Percentiles rank a stretch among this genome's conserved stretches.
These are phyloP conservation scores for Hordeum pubiflorum DNA, from an alignment of 202 grass and related monocot genomes.

Conservation along the genomic window DNA sequence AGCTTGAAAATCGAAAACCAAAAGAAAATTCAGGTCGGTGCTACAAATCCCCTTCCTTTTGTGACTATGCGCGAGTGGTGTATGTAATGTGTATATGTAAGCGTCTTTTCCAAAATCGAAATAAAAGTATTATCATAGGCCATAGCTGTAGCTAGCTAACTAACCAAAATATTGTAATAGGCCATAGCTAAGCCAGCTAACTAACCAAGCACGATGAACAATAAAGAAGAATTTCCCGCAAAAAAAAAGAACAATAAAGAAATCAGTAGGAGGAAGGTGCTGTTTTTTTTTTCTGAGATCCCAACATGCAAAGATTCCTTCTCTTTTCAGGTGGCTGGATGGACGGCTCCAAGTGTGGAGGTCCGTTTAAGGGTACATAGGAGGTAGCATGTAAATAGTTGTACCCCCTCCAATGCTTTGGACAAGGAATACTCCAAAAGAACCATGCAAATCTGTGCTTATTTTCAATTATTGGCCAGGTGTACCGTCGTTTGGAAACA, in stretches of 20 bases:
- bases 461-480: constrained; percentile 26
- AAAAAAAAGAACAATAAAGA: background rate
- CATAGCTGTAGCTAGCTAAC: background rate
- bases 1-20: no score
- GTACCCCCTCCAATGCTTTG: background rate
- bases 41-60: no score
- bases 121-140: background rate
- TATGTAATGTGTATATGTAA: background rate
- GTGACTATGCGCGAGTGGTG: no score
- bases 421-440: constrained; percentile 41
- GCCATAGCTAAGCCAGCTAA: background rate
- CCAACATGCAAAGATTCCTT: constrained; percentile 42
- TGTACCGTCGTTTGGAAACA: constrained; percentile 8
- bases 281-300: background rate
- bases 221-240: no score
- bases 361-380: constrained; percentile 7
- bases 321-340: constrained; percentile 17
- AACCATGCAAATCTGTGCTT: constrained; percentile 21
- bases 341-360: constrained; percentile 33
- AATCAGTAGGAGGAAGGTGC: background rate
- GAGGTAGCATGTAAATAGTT: constrained; percentile 12
- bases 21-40: no score
- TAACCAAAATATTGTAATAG: background rate
- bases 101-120: background rate
- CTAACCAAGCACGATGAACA: background rate